A percentile compares a stretch with the other conserved stretches of the same genome.
These are phyloP conservation scores for Cyberlindnera euphorbiiphila DNA, from an alignment of 805 yeast species.

Conservation along the genomic window DNA sequence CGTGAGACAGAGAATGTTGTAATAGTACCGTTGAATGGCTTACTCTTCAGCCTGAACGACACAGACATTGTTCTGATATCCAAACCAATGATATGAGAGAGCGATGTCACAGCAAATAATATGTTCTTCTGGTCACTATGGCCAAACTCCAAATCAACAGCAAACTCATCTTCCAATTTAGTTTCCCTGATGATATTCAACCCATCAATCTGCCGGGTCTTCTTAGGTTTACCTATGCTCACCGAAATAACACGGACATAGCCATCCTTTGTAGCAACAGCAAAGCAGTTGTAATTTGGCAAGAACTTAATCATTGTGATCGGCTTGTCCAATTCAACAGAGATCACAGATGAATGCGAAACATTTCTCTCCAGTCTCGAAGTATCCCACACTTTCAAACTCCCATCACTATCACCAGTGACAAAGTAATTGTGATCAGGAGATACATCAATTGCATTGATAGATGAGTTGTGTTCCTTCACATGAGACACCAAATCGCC, in stretches of 20 bases:
- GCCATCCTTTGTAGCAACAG: slow-evolving; percentile 43
- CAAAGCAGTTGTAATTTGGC: slow-evolving; percentile 53
- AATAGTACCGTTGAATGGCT: slow-evolving; percentile 62
- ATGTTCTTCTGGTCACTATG: slow-evolving; percentile 35
- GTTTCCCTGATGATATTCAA: slow-evolving; percentile 38
- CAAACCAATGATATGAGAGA: slow-evolving; percentile 45
- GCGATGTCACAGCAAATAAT: slow-evolving; percentile 50
- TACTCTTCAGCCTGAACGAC: slow-evolving; percentile 43
- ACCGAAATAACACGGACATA: slow-evolving; percentile 35
- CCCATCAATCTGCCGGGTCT: slow-evolving; percentile 18
- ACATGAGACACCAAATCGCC: slow-evolving; percentile 62
- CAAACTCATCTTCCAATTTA: slow-evolving; percentile 39
- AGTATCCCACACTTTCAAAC: slow-evolving; percentile 75
- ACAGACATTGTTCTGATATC: slow-evolving; percentile 57
- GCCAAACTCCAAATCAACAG: slow-evolving; percentile 41
- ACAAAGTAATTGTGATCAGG: slow-evolving; percentile 64
- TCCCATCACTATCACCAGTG: slow-evolving; percentile 76
- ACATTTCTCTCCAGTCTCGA: slow-evolving; percentile 59
- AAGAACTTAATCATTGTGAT: slow-evolving; percentile 50
- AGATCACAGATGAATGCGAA: slow-evolving; percentile 43
- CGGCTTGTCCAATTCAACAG: slow-evolving; percentile 44
- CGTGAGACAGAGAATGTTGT: slow-evolving; percentile 56
- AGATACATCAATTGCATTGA: slow-evolving; percentile 56
- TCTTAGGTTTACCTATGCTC: slow-evolving; percentile 26
- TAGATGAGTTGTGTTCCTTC: slow-evolving; percentile 54